Evolutionary conservation across 306 rosid species (phyloP), one percentile per base, ranked within the genome.

Genomic region (Glycine tomentella): DNA sequence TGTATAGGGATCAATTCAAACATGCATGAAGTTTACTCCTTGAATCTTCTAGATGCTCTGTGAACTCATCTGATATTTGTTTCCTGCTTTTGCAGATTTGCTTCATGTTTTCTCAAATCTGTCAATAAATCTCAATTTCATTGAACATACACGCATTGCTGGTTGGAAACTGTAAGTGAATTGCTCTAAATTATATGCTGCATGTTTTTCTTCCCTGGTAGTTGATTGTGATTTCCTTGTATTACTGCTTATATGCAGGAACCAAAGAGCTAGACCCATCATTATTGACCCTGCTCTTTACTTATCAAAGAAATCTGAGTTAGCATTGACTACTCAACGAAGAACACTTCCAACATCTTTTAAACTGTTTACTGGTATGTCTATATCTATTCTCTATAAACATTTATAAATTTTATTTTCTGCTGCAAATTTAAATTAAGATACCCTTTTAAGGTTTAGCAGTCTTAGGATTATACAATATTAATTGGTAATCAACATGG

Each of bases 101-200:
- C 97, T 95, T 76, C 89, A 91, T 81, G 90, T 86, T 62, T 93
- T 95, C 83, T 90, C 99, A 44, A 95, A 93, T 78, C 49, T 95
- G 78, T 90, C 99, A 14, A 89, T 93, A 81, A 87, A 87, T 66
- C 82, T 93, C 83, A 95, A 95, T 88, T 93, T 95, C 87, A 93
- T 95, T 14, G 99, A 95, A 76, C 93, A 90, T 69, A 86, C 87
- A 64, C 92, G 74, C 64, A 72, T 95, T 49, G 57, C 89, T 9
- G 98, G 98, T 42, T 93, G 99, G 98, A 95, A 95, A 85, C 85
- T 95, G 99, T 95, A 83, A 86, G 99, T 86, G 75, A 61, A 74
- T 15, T 52, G 8, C 11, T 25, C 44, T 72, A 25, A 57, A 59
- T 15, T 38, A 4, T 25, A 9, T 20, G 44, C 25, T 70, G 16